A percentile compares a stretch with the other conserved stretches of the same genome.
Conservation (phyloP, 495 filamentous ascomycete genomes). For the Elaphomyces granulatus region DNA sequence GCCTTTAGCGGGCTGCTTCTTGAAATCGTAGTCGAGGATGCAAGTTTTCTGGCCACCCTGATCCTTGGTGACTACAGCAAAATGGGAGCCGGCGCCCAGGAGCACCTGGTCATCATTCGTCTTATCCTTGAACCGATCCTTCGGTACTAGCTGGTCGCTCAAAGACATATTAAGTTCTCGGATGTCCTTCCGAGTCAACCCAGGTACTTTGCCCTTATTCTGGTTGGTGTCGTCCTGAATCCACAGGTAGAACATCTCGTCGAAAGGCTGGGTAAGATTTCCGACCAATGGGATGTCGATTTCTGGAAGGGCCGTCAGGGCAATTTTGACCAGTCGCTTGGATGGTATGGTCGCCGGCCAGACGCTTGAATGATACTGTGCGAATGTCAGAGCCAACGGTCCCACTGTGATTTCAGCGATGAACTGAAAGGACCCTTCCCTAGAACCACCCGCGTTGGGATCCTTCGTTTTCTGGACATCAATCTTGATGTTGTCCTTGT, state of each 20-base stretch:
- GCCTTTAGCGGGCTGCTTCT: too few species aligned
- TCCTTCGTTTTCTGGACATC: too few species aligned
- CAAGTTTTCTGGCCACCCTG: slow-evolving; percentile 5
- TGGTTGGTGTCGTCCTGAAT: slow-evolving; percentile 10
- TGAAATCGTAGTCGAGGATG: slow-evolving; percentile 23
- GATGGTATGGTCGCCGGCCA: slow-evolving; percentile 1
- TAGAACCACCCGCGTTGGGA: too few species aligned
- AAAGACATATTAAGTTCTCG: slow-evolving; percentile 4
- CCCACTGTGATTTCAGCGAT: too few species aligned
- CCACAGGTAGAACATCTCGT: slow-evolving; percentile 26
- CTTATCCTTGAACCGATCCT: slow-evolving; percentile 6
- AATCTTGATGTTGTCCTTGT: too few species aligned
- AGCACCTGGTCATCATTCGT: slow-evolving; percentile 9
- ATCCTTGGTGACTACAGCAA: too few species aligned
- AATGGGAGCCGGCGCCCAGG: slow-evolving; percentile 15
- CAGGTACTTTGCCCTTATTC: neutral
- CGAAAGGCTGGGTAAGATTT: slow-evolving; percentile 22
- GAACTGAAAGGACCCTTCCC: too few species aligned
- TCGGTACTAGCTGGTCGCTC: neutral
- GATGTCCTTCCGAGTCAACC: slow-evolving; percentile 10
- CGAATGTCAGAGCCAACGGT: slow-evolving; percentile 3
- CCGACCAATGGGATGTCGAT: slow-evolving; percentile 23
- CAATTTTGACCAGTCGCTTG: slow-evolving; percentile 11
- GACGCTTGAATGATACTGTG: neutral
- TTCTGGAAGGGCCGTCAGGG: slow-evolving; percentile 7